Base-by-base conservation (phyloP, 1,284 basidiomycete species). In the Wolfiporia cocos region DNA sequence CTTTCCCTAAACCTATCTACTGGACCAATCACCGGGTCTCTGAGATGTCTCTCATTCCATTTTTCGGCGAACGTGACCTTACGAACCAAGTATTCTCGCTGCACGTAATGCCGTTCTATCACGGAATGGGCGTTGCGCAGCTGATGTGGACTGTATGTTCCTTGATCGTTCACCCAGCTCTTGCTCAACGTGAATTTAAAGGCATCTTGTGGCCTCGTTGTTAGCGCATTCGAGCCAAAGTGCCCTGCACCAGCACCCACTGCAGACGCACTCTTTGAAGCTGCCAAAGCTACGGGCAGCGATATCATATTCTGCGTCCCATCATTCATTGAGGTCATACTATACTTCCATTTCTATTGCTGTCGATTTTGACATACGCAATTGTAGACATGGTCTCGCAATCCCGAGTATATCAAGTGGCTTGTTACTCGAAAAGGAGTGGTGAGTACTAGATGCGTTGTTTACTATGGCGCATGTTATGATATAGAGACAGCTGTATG, bases 1-100 rank as follows among this genome's bases (percentile, higher is more conserved):
- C 56, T 3, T 53, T 52, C 34, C 54, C 56, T 5, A 58, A 58
- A 28, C 53, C 53, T 2, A 48, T 56, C 29, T 11, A 23, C 15
- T 49, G 43, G 36, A 50, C 43, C 6, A 42, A 48, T 22, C 28
- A 39, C 18, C 40, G 39, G 11, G 39, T 51, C 7, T 10, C 49
- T 3, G 28, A 39, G 12, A 34, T 37, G 5, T 37, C 30, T 14
- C 28, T 37, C 10, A 34, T 28, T 11, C 24, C 29, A 15, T 35
- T 14, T 28, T 37, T 19, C 43, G 30, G 54, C 2, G 49, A 49
- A 20, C 31, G 45, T 7, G 49, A 53, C 37, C 36, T 56, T 26
- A 48, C 43, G 9, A 49, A 51, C 18, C n/a, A 22, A 31, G 35
- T 47, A 19, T 23, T 57, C 11, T 44, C 41, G 6, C 40, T 33